phyloP scores from a whole-genome alignment of 129 eudicot species.

The Smallanthus sonchifolius region DNA sequence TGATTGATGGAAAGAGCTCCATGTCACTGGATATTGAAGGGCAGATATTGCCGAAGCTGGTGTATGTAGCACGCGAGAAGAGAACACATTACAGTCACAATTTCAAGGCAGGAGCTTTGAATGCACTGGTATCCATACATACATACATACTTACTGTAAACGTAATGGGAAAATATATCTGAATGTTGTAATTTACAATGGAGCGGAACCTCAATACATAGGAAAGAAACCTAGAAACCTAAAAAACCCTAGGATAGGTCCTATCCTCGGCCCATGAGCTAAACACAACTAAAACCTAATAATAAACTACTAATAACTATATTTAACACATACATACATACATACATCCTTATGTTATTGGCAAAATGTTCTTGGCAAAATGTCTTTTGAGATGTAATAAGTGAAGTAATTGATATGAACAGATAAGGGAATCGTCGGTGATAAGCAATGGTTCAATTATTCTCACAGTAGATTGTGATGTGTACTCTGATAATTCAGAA shows the following conservation, averaged over 20 bases:
- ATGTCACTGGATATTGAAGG: neutral
- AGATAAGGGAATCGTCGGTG: conserved; percentile 39
- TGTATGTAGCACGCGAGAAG: conserved; percentile 22
- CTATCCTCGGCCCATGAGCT: too few species aligned
- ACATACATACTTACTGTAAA: neutral
- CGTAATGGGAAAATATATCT: too few species aligned
- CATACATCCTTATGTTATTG: neutral
- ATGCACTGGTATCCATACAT: conserved; percentile 15
- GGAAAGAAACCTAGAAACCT: too few species aligned
- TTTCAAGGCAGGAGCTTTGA: conserved; percentile 20
- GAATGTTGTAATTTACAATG: too few species aligned
- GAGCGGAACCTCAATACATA: too few species aligned
- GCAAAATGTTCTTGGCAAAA: neutral
- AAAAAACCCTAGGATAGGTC: too few species aligned
- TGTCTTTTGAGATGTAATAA: neutral
- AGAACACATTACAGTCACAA: conserved; percentile 9
- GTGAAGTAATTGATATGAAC: neutral
- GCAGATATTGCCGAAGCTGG: conserved; percentile 6
- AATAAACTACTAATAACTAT: too few species aligned
- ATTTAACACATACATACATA: too few species aligned
- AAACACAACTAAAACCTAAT: too few species aligned
- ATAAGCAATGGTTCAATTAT: conserved; percentile 36
- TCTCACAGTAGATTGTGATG: conserved; percentile 37
- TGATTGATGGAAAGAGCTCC: conserved; percentile 13
- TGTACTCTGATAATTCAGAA: conserved; percentile 34